Evolutionary conservation across 2,329 filamentous ascomycete species (phyloP), one percentile per base, ranked within the genome.

Genomic region (Neonectria magnoliae): DNA sequence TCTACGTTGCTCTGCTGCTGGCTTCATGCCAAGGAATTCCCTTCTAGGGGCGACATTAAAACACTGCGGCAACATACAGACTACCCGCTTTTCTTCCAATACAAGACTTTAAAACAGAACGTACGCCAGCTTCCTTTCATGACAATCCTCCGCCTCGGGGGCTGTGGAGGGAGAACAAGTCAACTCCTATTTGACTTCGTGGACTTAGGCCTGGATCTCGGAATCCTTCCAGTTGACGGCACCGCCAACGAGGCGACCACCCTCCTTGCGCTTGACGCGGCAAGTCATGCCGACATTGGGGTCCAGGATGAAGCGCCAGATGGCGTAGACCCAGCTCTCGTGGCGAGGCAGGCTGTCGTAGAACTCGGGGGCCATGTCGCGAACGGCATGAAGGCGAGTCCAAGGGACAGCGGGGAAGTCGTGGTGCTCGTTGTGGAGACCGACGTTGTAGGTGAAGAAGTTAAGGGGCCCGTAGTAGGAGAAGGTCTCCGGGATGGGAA

Each of bases 371-470:
- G 96, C 96, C 61, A 97, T 92, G 68, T 88, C 82, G 76, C 94
- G 89, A 58, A 99, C 84, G 76, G 85, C 85, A 59, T 90, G 92
- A 42, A 99, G 86, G 33, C 91, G 86, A 10, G 94, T 98, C 96
- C 96, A 99, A 0, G 96, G 95, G 51, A 99, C 88, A 52, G 96
- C 96, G 11, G 96, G 96, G 82, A 99, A 99, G 80, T 99, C 96
- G 79, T 99, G 96, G 81, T 99, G 96, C 84, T 99, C 96, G 78
- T 99, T 99, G 84, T 99, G 96, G 75, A 98, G 83, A 57, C 96
- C 96, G 50, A 99, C 96, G 74, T 99, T 99, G 85, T 98, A 99
- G 1, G 94, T 97, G 54, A 99, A 81, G 74, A 94, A 81, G 82
- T 99, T 99, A 69, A 98, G 87, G 1, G 92, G 88, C 0, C 96